Evolutionary conservation across 345 rosid species (phyloP).

Genomic region (Excoecaria agallocha): DNA sequence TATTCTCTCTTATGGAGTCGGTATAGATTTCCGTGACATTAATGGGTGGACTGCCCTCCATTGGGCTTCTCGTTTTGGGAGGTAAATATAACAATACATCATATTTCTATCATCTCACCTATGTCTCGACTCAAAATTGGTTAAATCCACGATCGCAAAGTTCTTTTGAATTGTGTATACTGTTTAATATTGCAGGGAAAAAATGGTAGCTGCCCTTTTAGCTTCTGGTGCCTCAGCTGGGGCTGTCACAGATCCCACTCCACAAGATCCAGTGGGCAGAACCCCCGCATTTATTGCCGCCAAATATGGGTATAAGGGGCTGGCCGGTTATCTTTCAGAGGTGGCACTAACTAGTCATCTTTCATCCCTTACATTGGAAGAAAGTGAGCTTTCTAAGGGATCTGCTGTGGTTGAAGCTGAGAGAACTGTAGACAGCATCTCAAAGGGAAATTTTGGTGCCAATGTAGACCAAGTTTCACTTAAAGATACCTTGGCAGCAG

Average conservation of each 20-base stretch:
- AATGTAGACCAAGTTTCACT: constrained; percentile 67
- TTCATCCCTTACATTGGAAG: constrained; percentile 74
- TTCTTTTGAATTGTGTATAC: background rate
- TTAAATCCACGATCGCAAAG: background rate
- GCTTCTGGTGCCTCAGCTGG: constrained; percentile 94
- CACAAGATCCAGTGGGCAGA: constrained; percentile 68
- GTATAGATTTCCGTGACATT: constrained; percentile 77
- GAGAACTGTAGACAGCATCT: constrained; percentile 51
- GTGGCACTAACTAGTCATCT: constrained; percentile 86
- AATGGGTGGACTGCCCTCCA: constrained; percentile 97
- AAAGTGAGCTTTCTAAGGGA: constrained; percentile 67
- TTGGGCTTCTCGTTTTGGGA: constrained; percentile 96
- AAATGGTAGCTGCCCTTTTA: constrained; percentile 85
- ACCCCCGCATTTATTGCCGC: constrained; percentile 85
- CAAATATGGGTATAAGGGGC: constrained; percentile 71
- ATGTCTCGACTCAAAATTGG: background rate
- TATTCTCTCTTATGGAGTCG: constrained; percentile 62
- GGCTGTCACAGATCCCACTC: constrained; percentile 90
- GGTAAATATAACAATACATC: constrained; percentile 37
- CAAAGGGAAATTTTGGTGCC: constrained; percentile 29
- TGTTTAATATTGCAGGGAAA: constrained; percentile 57
- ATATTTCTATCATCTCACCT: background rate
- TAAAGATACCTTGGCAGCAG: constrained; percentile 79
- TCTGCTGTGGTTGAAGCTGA: constrained; percentile 80
- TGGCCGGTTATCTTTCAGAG: constrained; percentile 98